Evolutionary conservation across 2,329 filamentous ascomycete genomes (phyloP), one percentile per base, ranked within the genome.

Genomic region (Sarocladiaceae sp.): DNA sequence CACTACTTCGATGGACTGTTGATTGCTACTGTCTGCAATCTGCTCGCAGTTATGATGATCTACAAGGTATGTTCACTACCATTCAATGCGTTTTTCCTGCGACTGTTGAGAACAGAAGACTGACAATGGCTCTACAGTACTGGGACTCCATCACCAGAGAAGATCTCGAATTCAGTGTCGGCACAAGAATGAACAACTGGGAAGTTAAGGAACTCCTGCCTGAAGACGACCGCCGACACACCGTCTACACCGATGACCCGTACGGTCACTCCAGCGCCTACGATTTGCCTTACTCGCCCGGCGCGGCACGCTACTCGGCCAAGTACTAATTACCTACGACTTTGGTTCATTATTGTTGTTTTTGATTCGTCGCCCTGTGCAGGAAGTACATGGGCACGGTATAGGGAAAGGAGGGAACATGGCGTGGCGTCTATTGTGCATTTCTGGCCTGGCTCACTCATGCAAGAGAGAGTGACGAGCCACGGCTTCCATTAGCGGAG

Each of bases 91-190:
- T n/a, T n/a, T n/a, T n/a, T 39, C n/a, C 7, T 3, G 11, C 3
- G 8, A 8, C 26, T 51, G 7, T 22, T 29, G 50, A 26, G 22
- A 6, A 23, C 25, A 6, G 13, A 53, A 42, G 46, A 23, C 52
- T 58, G 55, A 58, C 33, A 49, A 39, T 55, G 18, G 59, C 48
- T 44, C 53, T 53, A 51, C 60, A 94, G 91, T 99, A 96, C 77
- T 99, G 94, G 94, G 94, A 99, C 66, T 97, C 92, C 15, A 99
- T 99, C 69, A 99, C 94, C 20, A 91, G 89, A 65, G 94, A 99
- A 72, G 94, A 99, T 68, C 86, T 99, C 59, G 94, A 99, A 68
- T 99, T 99, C 71, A 96, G 91, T 2, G 94, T 99, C 48, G 93
- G 93, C 58, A 90, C 90, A 54, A 90, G 93, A 68, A 88, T 90